phyloP scores from a whole-genome alignment of 208 protist genomes.

The Angomonas deanei region DNA sequence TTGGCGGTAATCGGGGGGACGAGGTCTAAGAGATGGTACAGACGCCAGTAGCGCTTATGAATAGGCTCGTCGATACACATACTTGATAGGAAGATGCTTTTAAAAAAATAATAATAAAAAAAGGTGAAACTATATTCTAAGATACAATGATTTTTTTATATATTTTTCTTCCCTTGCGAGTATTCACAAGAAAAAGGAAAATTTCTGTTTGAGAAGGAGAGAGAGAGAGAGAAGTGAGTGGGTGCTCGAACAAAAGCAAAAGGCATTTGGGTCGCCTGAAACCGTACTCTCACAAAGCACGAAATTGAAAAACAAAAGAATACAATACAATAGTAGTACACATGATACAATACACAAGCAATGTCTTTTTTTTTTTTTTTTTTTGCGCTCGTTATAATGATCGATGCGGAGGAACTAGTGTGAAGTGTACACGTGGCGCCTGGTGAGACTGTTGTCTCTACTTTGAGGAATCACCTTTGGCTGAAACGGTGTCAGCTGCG shows the following conservation, averaged over 20 bases:
- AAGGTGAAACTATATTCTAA: too few species aligned
- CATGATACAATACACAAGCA: too few species aligned
- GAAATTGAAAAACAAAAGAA: not conserved
- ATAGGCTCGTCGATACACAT: conserved; percentile 25
- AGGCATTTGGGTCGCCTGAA: too few species aligned
- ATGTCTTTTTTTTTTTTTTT: too few species aligned
- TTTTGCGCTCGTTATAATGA: not conserved
- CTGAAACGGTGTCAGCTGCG: conserved; percentile 22
- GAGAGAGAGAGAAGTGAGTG: too few species aligned
- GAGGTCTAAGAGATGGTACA: conserved; percentile 83
- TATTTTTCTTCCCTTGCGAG: too few species aligned
- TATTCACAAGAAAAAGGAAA: conserved; percentile 2
- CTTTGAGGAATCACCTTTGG: conserved; percentile 6
- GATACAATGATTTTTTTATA: too few species aligned
- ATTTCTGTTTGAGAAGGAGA: too few species aligned
- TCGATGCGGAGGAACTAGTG: not conserved
- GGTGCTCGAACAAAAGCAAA: not conserved
- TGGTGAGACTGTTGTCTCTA: not conserved
- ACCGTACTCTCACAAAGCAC: too few species aligned
- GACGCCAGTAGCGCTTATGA: conserved; percentile 61
- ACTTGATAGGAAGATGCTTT: not conserved
- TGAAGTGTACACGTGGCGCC: not conserved
- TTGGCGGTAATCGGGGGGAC: conserved; percentile 56
- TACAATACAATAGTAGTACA: not conserved
- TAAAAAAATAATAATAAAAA: conserved; percentile 4